Conservation (phyloP, 2,329 filamentous ascomycete genomes). For the Fusarium mundagurra region DNA sequence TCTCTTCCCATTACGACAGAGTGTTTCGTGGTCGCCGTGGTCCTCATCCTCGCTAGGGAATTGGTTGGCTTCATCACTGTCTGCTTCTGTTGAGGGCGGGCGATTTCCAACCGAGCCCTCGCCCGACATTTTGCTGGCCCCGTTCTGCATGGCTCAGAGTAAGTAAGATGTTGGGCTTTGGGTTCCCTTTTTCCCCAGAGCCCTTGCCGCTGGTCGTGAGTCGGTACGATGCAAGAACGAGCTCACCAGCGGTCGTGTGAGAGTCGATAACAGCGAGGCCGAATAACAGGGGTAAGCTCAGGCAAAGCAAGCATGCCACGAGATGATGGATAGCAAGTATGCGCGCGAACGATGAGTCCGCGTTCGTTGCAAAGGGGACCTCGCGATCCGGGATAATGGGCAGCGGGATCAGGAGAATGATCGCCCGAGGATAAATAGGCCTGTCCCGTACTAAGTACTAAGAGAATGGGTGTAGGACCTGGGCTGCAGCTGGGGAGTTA, state of each 20-base stretch:
- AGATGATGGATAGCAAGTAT: conserved; percentile 4
- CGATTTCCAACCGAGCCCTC: conserved; percentile 45
- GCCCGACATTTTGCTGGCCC: conserved; percentile 39
- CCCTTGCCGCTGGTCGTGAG: conserved; percentile 25
- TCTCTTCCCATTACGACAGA: conserved; percentile 58
- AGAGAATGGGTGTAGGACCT: conserved; percentile 15
- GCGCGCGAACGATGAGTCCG: conserved; percentile 26
- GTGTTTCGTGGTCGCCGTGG: conserved; percentile 53
- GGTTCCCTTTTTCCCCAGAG: conserved; percentile 7
- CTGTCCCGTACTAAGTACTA: conserved; percentile 16
- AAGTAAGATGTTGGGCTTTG: conserved; percentile 17
- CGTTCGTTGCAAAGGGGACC: conserved; percentile 25
- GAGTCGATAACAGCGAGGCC: conserved; percentile 2
- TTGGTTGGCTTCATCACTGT: conserved; percentile 57
- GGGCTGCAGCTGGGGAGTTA: conserved; percentile 3
- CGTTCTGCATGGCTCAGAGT: conserved; percentile 40
- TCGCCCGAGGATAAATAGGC: conserved; percentile 36
- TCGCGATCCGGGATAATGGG: conserved; percentile 38
- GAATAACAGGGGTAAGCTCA: conserved; percentile 15
- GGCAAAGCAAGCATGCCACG: conserved; percentile 20
- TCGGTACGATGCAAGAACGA: conserved; percentile 34
- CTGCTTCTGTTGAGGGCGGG: conserved; percentile 50
- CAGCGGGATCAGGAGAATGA: conserved; percentile 37
- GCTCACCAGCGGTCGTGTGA: conserved; percentile 20
- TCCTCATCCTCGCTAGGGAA: conserved; percentile 56